Percentiles rank a stretch among this genome's conserved stretches.
These are phyloP conservation scores for Cocos nucifera DNA, from an alignment of 176 grass and related monocot species.

Conservation along the genomic window DNA sequence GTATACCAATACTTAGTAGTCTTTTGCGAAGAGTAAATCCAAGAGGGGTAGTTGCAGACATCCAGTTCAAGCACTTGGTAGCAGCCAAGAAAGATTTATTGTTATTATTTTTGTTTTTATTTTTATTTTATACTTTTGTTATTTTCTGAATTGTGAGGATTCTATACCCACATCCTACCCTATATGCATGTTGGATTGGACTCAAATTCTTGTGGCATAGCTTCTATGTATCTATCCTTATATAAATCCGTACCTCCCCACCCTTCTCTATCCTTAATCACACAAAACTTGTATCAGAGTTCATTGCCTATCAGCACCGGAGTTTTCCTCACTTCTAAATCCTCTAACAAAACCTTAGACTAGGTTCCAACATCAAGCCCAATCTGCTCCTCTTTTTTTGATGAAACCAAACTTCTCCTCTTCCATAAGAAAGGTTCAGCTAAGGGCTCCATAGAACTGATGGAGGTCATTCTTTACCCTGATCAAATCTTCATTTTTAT, in stretches of 20 bases:
- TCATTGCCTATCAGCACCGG: constrained; percentile 15
- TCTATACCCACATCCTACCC: too few relatives aligned
- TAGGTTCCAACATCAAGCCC: constrained; percentile 6
- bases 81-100: too few relatives aligned
- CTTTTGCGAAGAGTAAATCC: too few relatives aligned
- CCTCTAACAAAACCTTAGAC: constrained; percentile 21
- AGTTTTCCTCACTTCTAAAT: constrained; percentile 48
- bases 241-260: not conserved
- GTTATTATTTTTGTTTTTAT: too few relatives aligned
- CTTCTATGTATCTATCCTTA: not conserved
- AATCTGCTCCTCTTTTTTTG: not conserved
- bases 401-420: not conserved
- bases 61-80: too few relatives aligned
- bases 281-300: not conserved
- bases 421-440: constrained; percentile 19
- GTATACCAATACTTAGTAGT: too few relatives aligned
- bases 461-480: constrained; percentile 16
- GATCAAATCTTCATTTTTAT: not conserved
- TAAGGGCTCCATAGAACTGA: not conserved
- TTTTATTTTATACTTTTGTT: too few relatives aligned
- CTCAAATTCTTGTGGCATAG: constrained; percentile 28
- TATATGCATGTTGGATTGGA: constrained; percentile 23
- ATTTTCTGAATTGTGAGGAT: too few relatives aligned
- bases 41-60: too few relatives aligned
- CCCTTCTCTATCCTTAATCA: not conserved